phyloP scores from a whole-genome alignment of 2,329 filamentous ascomycete genomes.

The Aureobasidium sp. region DNA sequence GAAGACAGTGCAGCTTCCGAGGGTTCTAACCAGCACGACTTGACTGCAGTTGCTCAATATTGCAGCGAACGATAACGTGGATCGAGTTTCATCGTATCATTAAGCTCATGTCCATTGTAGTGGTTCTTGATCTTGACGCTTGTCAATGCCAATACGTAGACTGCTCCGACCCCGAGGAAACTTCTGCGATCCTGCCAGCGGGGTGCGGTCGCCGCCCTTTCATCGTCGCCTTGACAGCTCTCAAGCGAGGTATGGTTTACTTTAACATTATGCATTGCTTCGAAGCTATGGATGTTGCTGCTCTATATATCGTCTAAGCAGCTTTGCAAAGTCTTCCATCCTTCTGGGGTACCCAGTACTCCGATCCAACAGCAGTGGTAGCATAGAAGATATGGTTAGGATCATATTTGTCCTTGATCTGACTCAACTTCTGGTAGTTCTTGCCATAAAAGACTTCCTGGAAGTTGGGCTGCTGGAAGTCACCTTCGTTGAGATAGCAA shows the following conservation, averaged over 20 bases:
- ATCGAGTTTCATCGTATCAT: no score
- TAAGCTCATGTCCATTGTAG: no score
- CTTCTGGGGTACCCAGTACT: conserved; percentile 26
- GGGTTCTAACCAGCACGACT: no score
- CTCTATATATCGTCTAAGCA: not conserved
- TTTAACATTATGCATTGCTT: no score
- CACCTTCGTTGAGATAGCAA: conserved; percentile 22
- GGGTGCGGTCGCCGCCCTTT: no score
- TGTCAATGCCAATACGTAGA: not conserved
- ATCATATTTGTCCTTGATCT: conserved; percentile 38
- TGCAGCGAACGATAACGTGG: no score
- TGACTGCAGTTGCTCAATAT: no score
- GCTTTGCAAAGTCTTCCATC: conserved; percentile 22
- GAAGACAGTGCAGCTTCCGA: no score
- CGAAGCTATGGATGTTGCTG: not conserved
- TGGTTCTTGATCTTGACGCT: no score
- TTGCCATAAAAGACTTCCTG: conserved; percentile 37
- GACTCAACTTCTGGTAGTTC: conserved; percentile 33
- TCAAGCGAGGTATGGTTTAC: no score
- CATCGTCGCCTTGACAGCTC: no score
- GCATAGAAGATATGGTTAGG: conserved; percentile 36
- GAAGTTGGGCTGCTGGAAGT: conserved; percentile 36
- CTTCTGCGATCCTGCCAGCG: no score
- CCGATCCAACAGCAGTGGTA: conserved; percentile 34
- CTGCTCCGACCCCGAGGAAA: not conserved